Conservation (phyloP, 352 stramenopile species). For the Phytophthora podocarpi region DNA sequence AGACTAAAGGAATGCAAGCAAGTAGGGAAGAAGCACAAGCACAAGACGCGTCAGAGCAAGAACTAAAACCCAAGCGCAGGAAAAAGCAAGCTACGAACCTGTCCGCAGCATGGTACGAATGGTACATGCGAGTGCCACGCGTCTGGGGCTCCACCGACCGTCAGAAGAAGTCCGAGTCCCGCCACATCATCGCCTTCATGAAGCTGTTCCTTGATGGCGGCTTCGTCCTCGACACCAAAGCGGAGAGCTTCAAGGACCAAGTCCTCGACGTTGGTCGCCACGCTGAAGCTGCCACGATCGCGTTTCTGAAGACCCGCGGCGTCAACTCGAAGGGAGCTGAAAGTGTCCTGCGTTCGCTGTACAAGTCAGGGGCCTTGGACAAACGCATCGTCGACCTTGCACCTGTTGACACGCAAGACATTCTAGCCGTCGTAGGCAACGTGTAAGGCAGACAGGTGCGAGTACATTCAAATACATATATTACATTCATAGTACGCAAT, state of each 20-base stretch:
- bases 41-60: constrained; percentile 2
- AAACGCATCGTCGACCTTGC: constrained; percentile 4
- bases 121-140: constrained; percentile 8
- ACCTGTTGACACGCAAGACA: constrained; percentile 4
- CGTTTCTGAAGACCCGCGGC: neutral
- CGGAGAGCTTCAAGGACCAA: constrained; percentile 3
- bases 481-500: no score
- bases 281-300: neutral
- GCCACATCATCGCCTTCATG: constrained; percentile 35
- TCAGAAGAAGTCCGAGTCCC: no score
- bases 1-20: neutral
- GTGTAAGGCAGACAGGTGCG: neutral
- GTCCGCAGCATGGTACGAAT: constrained; percentile 18
- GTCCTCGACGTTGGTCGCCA: neutral
- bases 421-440: neutral
- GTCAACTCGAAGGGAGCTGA: no score
- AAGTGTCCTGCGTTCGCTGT: neutral
- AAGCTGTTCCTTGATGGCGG: constrained; percentile 18
- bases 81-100: constrained; percentile 13
- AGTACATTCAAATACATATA: neutral
- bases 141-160: neutral
- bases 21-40: neutral
- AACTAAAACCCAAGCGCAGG: constrained; percentile 6
- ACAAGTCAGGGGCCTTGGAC: constrained; percentile 1
- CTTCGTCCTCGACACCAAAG: neutral